phyloP scores from a whole-genome alignment of 2,329 filamentous ascomycete genomes.

The Penicillium sp. region DNA sequence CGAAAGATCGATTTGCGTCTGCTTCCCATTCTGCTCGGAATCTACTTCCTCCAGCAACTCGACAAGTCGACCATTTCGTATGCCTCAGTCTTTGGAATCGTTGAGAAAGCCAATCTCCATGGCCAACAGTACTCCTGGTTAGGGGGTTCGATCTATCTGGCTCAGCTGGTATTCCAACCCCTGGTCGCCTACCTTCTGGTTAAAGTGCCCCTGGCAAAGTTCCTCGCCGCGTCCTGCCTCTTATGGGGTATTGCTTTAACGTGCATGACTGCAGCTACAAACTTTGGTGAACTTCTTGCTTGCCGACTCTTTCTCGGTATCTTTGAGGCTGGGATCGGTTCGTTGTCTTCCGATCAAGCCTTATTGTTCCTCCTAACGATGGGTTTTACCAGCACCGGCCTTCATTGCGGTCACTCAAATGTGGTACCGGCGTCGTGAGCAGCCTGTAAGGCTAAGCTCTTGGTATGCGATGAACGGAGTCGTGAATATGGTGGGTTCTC shows the following conservation, averaged over 20 bases:
- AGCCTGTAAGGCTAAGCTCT: conserved; percentile 49
- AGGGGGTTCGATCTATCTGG: conserved; percentile 53
- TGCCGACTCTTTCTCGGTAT: conserved; percentile 57
- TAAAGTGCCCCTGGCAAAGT: conserved; percentile 60
- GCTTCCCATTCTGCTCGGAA: conserved; percentile 55
- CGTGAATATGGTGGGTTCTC: conserved; percentile 46
- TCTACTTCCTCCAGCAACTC: conserved; percentile 62
- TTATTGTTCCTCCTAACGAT: neutral
- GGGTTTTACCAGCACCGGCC: conserved; percentile 41
- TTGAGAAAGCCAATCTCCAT: conserved; percentile 55
- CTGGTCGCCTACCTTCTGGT: conserved; percentile 55
- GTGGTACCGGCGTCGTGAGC: conserved; percentile 54
- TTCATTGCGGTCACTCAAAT: conserved; percentile 54
- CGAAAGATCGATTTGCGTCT: conserved; percentile 52
- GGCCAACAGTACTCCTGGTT: conserved; percentile 56
- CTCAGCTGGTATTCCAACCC: conserved; percentile 54
- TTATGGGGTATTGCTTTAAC: conserved; percentile 53
- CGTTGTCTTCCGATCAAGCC: conserved; percentile 2
- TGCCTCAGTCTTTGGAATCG: conserved; percentile 62
- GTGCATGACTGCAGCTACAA: conserved; percentile 52
- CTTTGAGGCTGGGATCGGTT: conserved; percentile 50
- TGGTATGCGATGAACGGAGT: conserved; percentile 58
- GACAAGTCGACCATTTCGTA: conserved; percentile 63
- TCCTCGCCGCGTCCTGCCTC: conserved; percentile 52
- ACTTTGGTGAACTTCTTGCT: conserved; percentile 50